Base-by-base conservation (phyloP, 176 grass and related monocot genomes). In the Hsuehochloa calcarea region DNA sequence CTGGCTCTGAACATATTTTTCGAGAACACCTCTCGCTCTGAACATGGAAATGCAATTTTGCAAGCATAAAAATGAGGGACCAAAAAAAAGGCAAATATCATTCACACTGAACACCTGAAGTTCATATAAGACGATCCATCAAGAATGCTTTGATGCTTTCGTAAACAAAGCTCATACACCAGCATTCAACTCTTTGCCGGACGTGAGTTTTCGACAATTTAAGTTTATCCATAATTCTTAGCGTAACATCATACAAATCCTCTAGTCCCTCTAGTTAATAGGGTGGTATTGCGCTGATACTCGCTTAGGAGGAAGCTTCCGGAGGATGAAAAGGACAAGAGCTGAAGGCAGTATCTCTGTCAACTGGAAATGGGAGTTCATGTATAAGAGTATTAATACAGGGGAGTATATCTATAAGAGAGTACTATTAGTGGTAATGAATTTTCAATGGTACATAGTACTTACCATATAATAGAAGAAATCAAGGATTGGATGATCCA, bases 311-410 rank as follows among this genome's bases (percentile, higher is more conserved):
- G 96, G 96, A 60, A 99, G 93, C 72, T 96, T 99, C 19, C 96
- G 86, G 5, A 99, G 96, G 84, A 99, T 90, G 66, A 93, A 96
- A 65, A 96, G 96, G 39, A 99, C 96, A 44, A 99, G 93, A 1
- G 93, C 93, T 20, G 94, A 95, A 29, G 96, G 93, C 64, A 99
- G 64, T 94, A 99, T 92, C 85, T 99, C 96, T 5, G 96, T 87
- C 31, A 95, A 76, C 96, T 97, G 86, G 54, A 64, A 22, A 74
- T 22, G 66, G 45, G 76, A 81, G 16, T 34, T 47, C 39, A 46
- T 13, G 16, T 86, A 29, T 74, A 70, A 84, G 61, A 80, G 75
- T 23, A 72, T 4, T 17, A 35, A 16, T 25, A n/a, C 72, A 46
- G 17, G 3, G 3, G 35, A 88, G 20, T 34, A 84, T n/a, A 31